A percentile compares a stretch with the other conserved stretches of the same genome.
Evolutionary conservation across 2,329 filamentous ascomycete species (phyloP).

Genomic region (Cercospora sp.): DNA sequence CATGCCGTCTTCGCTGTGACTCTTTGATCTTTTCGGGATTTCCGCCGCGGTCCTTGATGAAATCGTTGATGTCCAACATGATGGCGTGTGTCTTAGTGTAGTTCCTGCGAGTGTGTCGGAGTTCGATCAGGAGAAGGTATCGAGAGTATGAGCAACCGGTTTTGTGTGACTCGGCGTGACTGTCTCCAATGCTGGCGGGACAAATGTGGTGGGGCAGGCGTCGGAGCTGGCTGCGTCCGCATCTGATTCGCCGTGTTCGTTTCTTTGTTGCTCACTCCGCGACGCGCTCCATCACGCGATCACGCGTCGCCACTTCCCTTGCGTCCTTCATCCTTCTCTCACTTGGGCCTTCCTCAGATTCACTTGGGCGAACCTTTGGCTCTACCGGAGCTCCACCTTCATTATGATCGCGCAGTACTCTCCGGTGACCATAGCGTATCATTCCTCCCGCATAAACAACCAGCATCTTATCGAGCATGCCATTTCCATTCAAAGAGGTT

Average conservation of each 20-base stretch:
- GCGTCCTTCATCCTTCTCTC: not conserved
- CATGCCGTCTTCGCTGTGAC: constrained; percentile 80
- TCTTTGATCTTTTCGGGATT: constrained; percentile 90
- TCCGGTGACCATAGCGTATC: not conserved
- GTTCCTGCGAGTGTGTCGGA: not conserved
- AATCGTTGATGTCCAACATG: constrained; percentile 53
- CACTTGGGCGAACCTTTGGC: not conserved
- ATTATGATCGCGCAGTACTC: constrained; percentile 6
- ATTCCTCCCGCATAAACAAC: not conserved
- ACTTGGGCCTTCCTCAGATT: not conserved
- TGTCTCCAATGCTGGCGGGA: constrained; percentile 8
- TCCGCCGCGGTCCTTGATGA: constrained; percentile 76
- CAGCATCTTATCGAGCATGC: constrained; percentile 48
- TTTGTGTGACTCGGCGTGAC: not conserved
- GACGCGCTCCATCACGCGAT: constrained; percentile 9
- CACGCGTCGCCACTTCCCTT: constrained; percentile 5
- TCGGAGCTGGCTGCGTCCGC: not conserved
- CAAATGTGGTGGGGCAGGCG: constrained; percentile 4
- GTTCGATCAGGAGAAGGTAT: not conserved
- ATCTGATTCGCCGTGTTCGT: not conserved
- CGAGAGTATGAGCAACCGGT: not conserved
- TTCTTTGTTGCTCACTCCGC: constrained; percentile 1
- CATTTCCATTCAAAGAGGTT: constrained; percentile 67
- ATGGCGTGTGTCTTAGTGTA: not conserved
- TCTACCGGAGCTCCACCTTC: not conserved